Conservation (phyloP, 1,284 basidiomycete species). For the Moesziomyces aphidis region DNA sequence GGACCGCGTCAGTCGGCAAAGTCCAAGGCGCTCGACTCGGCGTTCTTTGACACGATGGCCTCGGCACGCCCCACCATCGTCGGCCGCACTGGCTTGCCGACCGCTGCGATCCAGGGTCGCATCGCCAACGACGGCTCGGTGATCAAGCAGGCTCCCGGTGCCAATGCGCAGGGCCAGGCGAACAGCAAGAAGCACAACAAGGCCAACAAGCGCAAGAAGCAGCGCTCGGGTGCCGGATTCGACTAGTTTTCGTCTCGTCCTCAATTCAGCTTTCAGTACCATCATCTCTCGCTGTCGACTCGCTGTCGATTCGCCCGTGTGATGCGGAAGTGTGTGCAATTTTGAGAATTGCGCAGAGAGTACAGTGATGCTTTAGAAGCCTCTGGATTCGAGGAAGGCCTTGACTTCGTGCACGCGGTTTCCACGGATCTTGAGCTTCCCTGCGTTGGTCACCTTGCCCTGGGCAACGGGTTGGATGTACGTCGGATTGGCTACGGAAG, state of each 20-base stretch:
- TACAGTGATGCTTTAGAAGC: constrained; percentile 18
- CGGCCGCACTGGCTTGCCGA: constrained; percentile 69
- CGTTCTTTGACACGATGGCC: constrained; percentile 82
- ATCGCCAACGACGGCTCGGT: constrained; percentile 53
- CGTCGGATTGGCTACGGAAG: constrained; percentile 16
- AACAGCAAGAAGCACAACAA: constrained; percentile 89
- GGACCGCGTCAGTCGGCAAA: constrained; percentile 26
- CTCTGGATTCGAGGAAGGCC: constrained; percentile 40
- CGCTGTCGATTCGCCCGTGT: too few relatives aligned
- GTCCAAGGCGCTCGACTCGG: constrained; percentile 76
- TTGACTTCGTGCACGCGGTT: constrained; percentile 38
- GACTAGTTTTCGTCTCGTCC: constrained; percentile 8
- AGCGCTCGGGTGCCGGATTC: constrained; percentile 58
- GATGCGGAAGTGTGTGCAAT: not conserved
- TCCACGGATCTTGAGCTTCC: constrained; percentile 44
- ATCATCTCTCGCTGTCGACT: not conserved
- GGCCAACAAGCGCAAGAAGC: constrained; percentile 74
- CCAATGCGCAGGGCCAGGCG: constrained; percentile 71
- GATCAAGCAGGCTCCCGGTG: constrained; percentile 66
- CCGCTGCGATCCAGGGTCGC: constrained; percentile 45
- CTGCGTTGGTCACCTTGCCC: constrained; percentile 14
- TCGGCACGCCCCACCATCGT: constrained; percentile 72
- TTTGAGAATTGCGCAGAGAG: not conserved
- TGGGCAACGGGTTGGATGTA: constrained; percentile 23
- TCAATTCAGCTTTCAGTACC: not conserved